Percentiles rank a stretch among this genome's conserved stretches.
These are phyloP conservation scores for Mollisia scopiformis DNA, from an alignment of 2,329 filamentous ascomycete genomes.

Conservation along the genomic window DNA sequence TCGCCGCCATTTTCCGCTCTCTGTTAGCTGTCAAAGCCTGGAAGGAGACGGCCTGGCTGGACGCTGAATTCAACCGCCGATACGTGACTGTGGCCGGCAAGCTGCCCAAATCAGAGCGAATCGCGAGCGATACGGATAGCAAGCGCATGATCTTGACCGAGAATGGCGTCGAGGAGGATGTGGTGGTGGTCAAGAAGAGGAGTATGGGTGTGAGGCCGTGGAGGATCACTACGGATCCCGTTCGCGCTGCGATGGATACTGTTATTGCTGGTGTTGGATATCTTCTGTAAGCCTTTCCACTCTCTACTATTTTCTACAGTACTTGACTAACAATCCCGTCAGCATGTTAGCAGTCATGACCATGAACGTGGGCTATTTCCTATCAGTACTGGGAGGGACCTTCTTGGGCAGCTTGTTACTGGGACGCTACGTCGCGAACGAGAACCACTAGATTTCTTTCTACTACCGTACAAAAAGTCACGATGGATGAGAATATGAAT, in stretches of 20 bases:
- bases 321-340: conserved; percentile 20
- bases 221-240: conserved; percentile 78
- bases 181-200: conserved; percentile 69
- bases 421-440: conserved; percentile 33
- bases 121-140: conserved; percentile 50
- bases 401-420: conserved; percentile 79
- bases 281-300: conserved; percentile 70
- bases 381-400: conserved; percentile 75
- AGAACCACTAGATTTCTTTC: conserved; percentile 19
- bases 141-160: conserved; percentile 70
- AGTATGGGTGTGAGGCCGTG: conserved; percentile 65
- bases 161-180: conserved; percentile 80
- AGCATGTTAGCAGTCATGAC: conserved; percentile 96
- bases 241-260: conserved; percentile 72
- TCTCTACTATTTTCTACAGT: not conserved
- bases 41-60: conserved; percentile 66
- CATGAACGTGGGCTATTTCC: conserved; percentile 82
- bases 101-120: conserved; percentile 40
- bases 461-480: no score
- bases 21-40: conserved; percentile 73
- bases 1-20: conserved; percentile 70
- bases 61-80: conserved; percentile 71
- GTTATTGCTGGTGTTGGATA: conserved; percentile 79
- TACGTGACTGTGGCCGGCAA: conserved; percentile 74
- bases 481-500: not conserved